Conservation (phyloP, 2,329 filamentous ascomycete genomes). For the Penicillium griseofulvum region DNA sequence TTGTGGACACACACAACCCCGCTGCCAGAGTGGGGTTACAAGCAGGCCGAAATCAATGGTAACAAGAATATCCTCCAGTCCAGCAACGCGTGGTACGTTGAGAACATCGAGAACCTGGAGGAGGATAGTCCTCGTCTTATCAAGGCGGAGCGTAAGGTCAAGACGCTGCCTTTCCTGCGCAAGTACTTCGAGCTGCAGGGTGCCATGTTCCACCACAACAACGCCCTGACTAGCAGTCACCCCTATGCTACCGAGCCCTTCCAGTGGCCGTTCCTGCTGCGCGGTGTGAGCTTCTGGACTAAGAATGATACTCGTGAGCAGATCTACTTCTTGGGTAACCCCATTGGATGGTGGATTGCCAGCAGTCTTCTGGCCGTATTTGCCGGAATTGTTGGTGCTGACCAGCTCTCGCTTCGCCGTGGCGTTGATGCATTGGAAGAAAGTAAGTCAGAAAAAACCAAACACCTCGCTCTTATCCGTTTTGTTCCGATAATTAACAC, state of each 20-base stretch:
- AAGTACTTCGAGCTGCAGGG: conserved; percentile 97
- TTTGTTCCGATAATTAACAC: conserved; percentile 6
- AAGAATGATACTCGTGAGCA: conserved; percentile 91
- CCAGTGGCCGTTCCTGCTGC: conserved; percentile 95
- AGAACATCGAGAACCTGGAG: conserved; percentile 80
- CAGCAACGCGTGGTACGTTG: conserved; percentile 92
- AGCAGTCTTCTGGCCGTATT: conserved; percentile 92
- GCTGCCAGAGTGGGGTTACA: conserved; percentile 95
- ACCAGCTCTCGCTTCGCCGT: conserved; percentile 88
- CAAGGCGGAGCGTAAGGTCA: conserved; percentile 75
- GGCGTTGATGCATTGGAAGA: conserved; percentile 90
- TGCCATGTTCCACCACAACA: conserved; percentile 99
- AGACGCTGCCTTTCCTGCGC: conserved; percentile 78
- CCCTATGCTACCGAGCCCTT: conserved; percentile 93
- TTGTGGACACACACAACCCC: conserved; percentile 98
- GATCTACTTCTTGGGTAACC: conserved; percentile 98
- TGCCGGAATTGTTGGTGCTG: conserved; percentile 83
- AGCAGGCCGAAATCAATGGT: conserved; percentile 98
- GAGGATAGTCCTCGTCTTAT: conserved; percentile 69
- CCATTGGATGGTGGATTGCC: conserved; percentile 94
- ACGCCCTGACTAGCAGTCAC: conserved; percentile 92
- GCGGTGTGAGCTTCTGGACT: conserved; percentile 99
- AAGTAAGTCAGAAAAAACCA: conserved; percentile 63
- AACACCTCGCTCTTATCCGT: background rate
- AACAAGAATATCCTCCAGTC: conserved; percentile 91